Evolutionary conservation across 2,329 filamentous ascomycete species (phyloP).

Genomic region (Diaporthe batatas): DNA sequence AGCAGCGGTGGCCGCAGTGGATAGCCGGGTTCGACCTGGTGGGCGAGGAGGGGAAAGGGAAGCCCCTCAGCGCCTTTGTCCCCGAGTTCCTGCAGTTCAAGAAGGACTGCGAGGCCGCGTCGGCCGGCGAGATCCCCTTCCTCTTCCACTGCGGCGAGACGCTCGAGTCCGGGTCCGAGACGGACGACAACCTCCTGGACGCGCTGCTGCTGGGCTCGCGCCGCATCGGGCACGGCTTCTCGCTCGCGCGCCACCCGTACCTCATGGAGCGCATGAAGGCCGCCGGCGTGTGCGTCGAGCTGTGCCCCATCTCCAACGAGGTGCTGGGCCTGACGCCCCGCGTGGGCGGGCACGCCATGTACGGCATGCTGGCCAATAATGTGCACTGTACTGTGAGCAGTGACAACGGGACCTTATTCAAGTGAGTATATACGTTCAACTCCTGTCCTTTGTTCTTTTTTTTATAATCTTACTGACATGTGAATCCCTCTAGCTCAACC

Average conservation of each 20-base stretch:
- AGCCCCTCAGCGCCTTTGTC: slow-evolving; percentile 64
- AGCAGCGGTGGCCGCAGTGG: slow-evolving; percentile 62
- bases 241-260: slow-evolving; percentile 74
- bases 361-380: slow-evolving; percentile 77
- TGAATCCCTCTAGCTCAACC: slow-evolving; percentile 65
- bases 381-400: slow-evolving; percentile 81
- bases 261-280: slow-evolving; percentile 76
- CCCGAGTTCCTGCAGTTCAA: slow-evolving; percentile 63
- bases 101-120: slow-evolving; percentile 57
- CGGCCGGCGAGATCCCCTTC: slow-evolving; percentile 50
- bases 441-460: too few relatives aligned
- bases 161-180: slow-evolving; percentile 72
- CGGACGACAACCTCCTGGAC: slow-evolving; percentile 77
- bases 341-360: slow-evolving; percentile 75
- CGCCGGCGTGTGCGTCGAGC: slow-evolving; percentile 77
- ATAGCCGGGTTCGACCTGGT: slow-evolving; percentile 73
- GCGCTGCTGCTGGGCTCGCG: slow-evolving; percentile 75
- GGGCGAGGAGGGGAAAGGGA: slow-evolving; percentile 68
- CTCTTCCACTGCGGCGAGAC: slow-evolving; percentile 71
- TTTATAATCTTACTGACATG: neutral
- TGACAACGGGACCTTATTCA: slow-evolving; percentile 81
- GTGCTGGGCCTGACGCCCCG: slow-evolving; percentile 77
- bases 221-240: slow-evolving; percentile 81
- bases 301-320: slow-evolving; percentile 84
- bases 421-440: slow-evolving; percentile 56